Conservation (phyloP, 805 yeast genomes). For the Sugiyamaella marilandica region DNA sequence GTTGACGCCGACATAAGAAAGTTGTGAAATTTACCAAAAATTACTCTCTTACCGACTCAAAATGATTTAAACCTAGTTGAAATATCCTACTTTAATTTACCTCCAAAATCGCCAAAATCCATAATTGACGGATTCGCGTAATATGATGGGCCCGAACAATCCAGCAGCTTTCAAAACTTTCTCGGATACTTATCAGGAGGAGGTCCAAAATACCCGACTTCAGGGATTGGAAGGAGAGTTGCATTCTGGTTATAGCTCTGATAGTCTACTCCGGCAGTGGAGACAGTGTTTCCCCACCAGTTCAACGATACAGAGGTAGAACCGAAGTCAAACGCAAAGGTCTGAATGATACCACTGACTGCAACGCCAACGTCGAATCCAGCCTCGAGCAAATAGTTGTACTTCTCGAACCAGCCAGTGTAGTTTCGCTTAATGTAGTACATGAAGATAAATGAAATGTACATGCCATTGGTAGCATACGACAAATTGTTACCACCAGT, state of each 20-base stretch:
- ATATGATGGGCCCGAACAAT: too few relatives aligned
- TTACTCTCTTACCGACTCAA: too few relatives aligned
- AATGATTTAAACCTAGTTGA: too few relatives aligned
- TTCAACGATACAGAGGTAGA: conserved; percentile 30
- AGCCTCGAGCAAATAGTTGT: conserved; percentile 45
- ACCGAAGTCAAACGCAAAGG: conserved; percentile 39
- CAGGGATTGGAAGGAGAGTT: conserved; percentile 16
- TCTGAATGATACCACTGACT: conserved; percentile 42
- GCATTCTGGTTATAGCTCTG: conserved; percentile 5
- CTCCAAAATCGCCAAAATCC: too few relatives aligned
- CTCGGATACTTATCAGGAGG: conserved; percentile 17
- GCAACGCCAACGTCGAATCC: conserved; percentile 50
- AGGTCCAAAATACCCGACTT: conserved; percentile 22
- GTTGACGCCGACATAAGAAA: too few relatives aligned
- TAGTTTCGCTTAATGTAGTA: conserved; percentile 40
- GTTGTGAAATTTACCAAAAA: too few relatives aligned
- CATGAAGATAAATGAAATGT: conserved; percentile 42
- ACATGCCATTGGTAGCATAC: conserved; percentile 40
- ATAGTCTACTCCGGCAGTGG: conserved; percentile 9
- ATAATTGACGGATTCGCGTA: too few relatives aligned
- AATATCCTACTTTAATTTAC: too few relatives aligned
- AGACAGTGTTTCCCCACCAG: conserved; percentile 47
- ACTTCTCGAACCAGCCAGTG: conserved; percentile 50
- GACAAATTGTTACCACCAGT: conserved; percentile 40
- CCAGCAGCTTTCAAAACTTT: not conserved